Evolutionary conservation across 2,329 filamentous ascomycete genomes (phyloP).

Genomic region (Cordyceps cicadae): DNA sequence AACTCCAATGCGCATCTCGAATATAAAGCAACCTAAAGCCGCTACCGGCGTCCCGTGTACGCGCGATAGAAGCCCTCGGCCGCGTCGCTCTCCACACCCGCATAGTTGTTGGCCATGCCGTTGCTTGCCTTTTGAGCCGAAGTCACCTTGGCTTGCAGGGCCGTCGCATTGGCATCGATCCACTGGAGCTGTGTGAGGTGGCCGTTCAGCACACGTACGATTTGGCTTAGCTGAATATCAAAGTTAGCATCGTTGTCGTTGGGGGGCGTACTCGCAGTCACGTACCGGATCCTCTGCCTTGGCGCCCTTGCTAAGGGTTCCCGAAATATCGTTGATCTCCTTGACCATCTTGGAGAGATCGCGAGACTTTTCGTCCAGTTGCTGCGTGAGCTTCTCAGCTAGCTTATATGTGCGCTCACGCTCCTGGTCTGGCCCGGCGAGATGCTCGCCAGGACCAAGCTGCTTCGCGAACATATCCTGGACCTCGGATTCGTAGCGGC

Average conservation of each 20-base stretch:
- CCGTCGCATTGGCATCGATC: slow-evolving; percentile 79
- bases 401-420: slow-evolving; percentile 93
- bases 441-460: slow-evolving; percentile 63
- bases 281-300: slow-evolving; percentile 82
- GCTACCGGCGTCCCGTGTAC: slow-evolving; percentile 65
- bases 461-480: slow-evolving; percentile 79
- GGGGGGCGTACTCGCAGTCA: slow-evolving; percentile 19
- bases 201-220: slow-evolving; percentile 88
- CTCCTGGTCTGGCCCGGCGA: slow-evolving; percentile 88
- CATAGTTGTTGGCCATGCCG: slow-evolving; percentile 48
- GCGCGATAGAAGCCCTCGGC: slow-evolving; percentile 88
- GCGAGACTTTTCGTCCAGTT: slow-evolving; percentile 87
- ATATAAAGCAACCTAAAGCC: neutral
- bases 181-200: slow-evolving; percentile 87
- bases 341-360: slow-evolving; percentile 95
- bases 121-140: slow-evolving; percentile 74
- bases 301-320: slow-evolving; percentile 77
- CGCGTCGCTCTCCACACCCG: slow-evolving; percentile 57
- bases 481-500: slow-evolving; percentile 85
- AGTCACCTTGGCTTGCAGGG: slow-evolving; percentile 72
- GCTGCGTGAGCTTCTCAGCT: slow-evolving; percentile 84
- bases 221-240: slow-evolving; percentile 67
- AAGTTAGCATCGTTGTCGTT: slow-evolving; percentile 19
- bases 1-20: slow-evolving; percentile 12
- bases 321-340: slow-evolving; percentile 91